Evolutionary conservation across 164 flowering plant species (phyloP).

Genomic region (Macadamia integrifolia): DNA sequence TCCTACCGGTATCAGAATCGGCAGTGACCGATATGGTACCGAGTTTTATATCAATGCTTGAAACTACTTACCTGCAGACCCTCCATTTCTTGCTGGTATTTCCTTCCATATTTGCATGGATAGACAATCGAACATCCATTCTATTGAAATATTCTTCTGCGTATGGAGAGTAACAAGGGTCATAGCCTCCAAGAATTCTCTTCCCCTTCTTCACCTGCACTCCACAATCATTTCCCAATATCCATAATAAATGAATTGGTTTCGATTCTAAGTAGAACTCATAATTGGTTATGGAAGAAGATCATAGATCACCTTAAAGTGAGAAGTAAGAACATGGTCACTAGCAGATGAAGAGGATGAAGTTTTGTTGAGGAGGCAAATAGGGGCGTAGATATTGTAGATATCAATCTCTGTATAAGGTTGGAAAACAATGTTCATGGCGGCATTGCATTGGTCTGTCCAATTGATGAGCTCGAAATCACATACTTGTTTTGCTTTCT

Average conservation of each 20-base stretch:
- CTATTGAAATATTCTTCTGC: conserved; percentile 52
- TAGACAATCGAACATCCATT: conserved; percentile 42
- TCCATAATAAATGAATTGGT: too few species aligned
- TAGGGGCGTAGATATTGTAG: conserved; percentile 63
- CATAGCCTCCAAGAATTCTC: conserved; percentile 50
- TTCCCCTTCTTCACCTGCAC: conserved; percentile 18
- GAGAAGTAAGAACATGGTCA: conserved; percentile 4
- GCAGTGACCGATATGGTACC: too few species aligned
- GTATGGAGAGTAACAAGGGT: conserved; percentile 50
- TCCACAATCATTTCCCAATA: too few species aligned
- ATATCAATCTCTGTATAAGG: conserved; percentile 52
- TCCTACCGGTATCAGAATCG: too few species aligned
- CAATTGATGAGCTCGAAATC: conserved; percentile 35
- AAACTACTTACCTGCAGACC: conserved; percentile 44
- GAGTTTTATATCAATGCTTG: too few species aligned
- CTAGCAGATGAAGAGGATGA: conserved; percentile 14
- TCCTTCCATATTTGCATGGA: conserved; percentile 34
- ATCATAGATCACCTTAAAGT: neutral
- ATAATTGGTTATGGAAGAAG: too few species aligned
- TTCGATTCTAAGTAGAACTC: too few species aligned
- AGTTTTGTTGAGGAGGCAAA: conserved; percentile 26
- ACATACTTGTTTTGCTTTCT: conserved; percentile 33
- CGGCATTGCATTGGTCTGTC: conserved; percentile 32
- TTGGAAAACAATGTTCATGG: conserved; percentile 26
- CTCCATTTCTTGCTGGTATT: conserved; percentile 29